These are phyloP conservation scores for Candida ulmi DNA, from an alignment of 805 yeast genomes.

Conservation along the genomic window DNA sequence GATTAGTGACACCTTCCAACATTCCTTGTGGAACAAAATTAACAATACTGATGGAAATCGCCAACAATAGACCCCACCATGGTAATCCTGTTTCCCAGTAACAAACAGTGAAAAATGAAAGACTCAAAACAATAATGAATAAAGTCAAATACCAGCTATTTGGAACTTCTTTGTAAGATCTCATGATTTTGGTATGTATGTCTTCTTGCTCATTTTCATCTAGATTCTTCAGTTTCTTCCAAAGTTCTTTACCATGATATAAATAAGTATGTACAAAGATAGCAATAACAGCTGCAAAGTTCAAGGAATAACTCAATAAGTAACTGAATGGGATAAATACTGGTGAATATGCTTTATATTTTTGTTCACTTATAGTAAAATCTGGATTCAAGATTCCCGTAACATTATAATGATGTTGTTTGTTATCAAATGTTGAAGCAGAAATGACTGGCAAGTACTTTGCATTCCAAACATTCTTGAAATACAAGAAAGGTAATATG, in stretches of 20 bases:
- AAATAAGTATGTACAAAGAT: conserved; percentile 53
- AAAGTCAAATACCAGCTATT: conserved; percentile 37
- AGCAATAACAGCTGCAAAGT: conserved; percentile 60
- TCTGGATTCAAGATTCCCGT: conserved; percentile 38
- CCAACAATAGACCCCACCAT: conserved; percentile 55
- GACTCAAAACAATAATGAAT: conserved; percentile 22
- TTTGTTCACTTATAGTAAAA: conserved; percentile 35
- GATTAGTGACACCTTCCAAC: conserved; percentile 52
- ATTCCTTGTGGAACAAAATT: conserved; percentile 55
- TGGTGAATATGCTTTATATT: conserved; percentile 50
- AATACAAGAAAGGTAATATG: conserved; percentile 43
- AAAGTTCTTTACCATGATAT: conserved; percentile 53
- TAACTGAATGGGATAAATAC: conserved; percentile 54
- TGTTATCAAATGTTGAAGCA: conserved; percentile 44
- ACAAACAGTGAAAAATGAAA: conserved; percentile 28
- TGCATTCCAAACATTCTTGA: conserved; percentile 52
- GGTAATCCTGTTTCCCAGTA: conserved; percentile 48
- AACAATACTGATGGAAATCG: conserved; percentile 44
- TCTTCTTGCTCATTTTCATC: conserved; percentile 37
- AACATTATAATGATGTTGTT: conserved; percentile 41
- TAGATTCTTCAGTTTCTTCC: conserved; percentile 32
- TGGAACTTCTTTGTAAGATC: conserved; percentile 61
- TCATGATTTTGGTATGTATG: conserved; percentile 46
- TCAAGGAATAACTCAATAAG: conserved; percentile 48
- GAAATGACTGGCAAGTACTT: conserved; percentile 55